Conservation (phyloP, 108 stramenopile species). For the Cyclotella cryptica region DNA sequence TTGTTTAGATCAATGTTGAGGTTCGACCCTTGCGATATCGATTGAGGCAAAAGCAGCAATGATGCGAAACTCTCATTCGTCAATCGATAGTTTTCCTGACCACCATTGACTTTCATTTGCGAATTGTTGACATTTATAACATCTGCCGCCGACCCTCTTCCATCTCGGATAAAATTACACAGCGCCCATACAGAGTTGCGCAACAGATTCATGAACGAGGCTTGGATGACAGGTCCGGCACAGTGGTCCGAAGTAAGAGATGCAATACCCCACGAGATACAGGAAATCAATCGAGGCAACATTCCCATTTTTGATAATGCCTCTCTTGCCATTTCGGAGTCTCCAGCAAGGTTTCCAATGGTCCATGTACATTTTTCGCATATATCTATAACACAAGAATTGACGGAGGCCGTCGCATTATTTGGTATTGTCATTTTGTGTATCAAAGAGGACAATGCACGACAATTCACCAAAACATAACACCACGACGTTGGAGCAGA, state of each 20-base stretch:
- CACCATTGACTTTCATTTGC: background rate
- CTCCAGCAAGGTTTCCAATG: constrained; percentile 34
- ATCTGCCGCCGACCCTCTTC: background rate
- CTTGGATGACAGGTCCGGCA: background rate
- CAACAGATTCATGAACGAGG: constrained; percentile 10
- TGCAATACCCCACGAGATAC: constrained; percentile 14
- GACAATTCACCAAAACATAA: constrained; percentile 25
- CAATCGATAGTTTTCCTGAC: background rate
- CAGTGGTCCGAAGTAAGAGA: background rate
- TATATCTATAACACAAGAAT: background rate
- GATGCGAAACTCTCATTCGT: background rate
- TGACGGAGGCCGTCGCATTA: background rate
- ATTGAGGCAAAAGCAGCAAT: constrained; percentile 9
- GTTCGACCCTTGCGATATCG: background rate
- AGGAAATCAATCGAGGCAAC: constrained; percentile 24
- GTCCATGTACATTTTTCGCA: constrained; percentile 34
- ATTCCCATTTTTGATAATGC: constrained; percentile 12
- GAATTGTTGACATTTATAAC: background rate
- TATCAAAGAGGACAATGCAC: constrained; percentile 13
- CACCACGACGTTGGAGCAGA: constrained; percentile 36
- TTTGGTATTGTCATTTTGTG: constrained; percentile 8
- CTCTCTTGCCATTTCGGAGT: constrained; percentile 31
- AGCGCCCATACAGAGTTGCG: constrained; percentile 45
- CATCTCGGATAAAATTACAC: constrained; percentile 30
- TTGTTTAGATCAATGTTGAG: background rate